These are phyloP conservation scores for Endotrypanum monterogeii DNA, from an alignment of 208 protist species.

Conservation along the genomic window DNA sequence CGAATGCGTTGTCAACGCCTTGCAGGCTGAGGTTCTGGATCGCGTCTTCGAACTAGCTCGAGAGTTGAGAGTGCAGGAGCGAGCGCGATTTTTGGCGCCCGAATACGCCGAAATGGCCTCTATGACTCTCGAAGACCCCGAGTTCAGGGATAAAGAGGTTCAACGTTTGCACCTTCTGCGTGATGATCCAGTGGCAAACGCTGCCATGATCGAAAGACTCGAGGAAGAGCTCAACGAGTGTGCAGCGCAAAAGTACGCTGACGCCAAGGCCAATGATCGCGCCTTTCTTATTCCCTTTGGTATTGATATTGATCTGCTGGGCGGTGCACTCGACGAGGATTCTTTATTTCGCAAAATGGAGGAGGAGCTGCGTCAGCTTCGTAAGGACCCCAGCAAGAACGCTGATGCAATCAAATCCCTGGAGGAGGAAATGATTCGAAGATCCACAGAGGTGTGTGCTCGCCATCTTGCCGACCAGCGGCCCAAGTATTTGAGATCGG, in stretches of 20 bases:
- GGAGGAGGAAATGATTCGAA: constrained; percentile 42
- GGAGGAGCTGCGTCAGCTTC: constrained; percentile 40
- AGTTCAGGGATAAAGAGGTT: constrained; percentile 59
- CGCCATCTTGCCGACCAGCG: constrained; percentile 23
- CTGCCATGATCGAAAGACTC: constrained; percentile 22
- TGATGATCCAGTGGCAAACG: constrained; percentile 13
- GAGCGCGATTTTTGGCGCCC: constrained; percentile 30
- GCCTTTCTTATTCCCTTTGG: constrained; percentile 39
- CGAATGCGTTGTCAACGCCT: constrained; percentile 19
- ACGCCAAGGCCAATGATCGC: constrained; percentile 30
- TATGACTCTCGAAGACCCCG: constrained; percentile 31
- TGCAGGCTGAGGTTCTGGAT: constrained; percentile 44
- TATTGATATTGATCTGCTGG: constrained; percentile 18
- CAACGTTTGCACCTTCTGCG: constrained; percentile 34
- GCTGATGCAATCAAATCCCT: constrained; percentile 32
- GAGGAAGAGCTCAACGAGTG: constrained; percentile 44
- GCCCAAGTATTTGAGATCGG: constrained; percentile 25
- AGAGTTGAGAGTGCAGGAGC: constrained; percentile 38
- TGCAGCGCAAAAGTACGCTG: constrained; percentile 14
- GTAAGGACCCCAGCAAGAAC: constrained; percentile 39
- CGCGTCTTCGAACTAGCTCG: constrained; percentile 46
- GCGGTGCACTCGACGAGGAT: constrained; percentile 38
- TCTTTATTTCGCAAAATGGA: constrained; percentile 30
- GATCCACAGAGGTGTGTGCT: constrained; percentile 19
- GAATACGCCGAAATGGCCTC: no score